Evolutionary conservation across 768 basidiomycete genomes (phyloP).

Genomic region (Lactarius evosmus): DNA sequence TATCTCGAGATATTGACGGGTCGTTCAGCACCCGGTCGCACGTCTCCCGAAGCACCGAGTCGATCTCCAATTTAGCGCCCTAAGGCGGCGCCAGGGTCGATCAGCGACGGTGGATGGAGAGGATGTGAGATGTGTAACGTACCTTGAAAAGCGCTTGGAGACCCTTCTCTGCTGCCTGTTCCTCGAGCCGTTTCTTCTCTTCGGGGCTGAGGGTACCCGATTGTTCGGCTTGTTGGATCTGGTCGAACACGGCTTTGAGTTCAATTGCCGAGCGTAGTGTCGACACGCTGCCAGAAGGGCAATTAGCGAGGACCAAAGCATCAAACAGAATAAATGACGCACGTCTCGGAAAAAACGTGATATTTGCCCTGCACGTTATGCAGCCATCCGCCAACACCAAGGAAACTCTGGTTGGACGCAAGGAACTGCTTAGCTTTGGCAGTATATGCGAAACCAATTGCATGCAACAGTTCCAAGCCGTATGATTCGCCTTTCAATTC

Average conservation of each 20-base stretch:
- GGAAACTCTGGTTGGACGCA: constrained; percentile 62
- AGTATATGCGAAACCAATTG: constrained; percentile 81
- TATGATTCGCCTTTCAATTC: constrained; percentile 85
- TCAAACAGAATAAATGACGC: constrained; percentile 34
- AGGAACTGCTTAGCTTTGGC: constrained; percentile 82
- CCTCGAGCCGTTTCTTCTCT: constrained; percentile 79
- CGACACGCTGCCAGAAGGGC: constrained; percentile 54
- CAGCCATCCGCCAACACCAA: constrained; percentile 90
- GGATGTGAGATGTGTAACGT: constrained; percentile 14
- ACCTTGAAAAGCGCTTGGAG: constrained; percentile 90
- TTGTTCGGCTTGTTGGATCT: constrained; percentile 86
- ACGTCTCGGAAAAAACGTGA: constrained; percentile 93
- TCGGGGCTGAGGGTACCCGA: constrained; percentile 75
- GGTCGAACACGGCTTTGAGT: constrained; percentile 86
- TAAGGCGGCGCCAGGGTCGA: constrained; percentile 32
- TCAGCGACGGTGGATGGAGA: not conserved
- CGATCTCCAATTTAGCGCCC: constrained; percentile 90
- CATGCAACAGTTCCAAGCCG: constrained; percentile 79
- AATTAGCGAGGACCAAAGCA: constrained; percentile 8
- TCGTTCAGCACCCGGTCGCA: constrained; percentile 78
- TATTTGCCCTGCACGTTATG: constrained; percentile 92
- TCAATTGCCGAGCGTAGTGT: constrained; percentile 85
- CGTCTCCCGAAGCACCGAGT: constrained; percentile 83
- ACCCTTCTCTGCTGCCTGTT: constrained; percentile 91
- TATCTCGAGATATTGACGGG: constrained; percentile 47